Evolutionary conservation across 306 rosid genomes (phyloP).

Genomic region (Neltuma alba): DNA sequence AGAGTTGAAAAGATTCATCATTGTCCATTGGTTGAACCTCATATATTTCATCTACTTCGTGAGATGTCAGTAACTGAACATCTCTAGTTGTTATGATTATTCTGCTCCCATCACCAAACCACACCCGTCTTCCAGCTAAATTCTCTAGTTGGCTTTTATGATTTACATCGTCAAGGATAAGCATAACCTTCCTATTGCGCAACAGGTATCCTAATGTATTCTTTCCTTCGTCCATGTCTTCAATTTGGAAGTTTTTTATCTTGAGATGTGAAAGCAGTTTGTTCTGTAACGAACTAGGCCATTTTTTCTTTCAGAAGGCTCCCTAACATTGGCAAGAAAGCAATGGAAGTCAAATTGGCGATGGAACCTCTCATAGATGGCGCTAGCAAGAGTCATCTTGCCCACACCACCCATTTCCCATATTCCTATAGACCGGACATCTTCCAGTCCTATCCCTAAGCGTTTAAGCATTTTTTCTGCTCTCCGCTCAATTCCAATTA

Average conservation of each 20-base stretch:
- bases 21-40: too few relatives aligned
- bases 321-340: background rate
- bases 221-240: background rate
- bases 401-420: background rate
- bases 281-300: background rate
- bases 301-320: background rate
- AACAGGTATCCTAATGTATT: background rate
- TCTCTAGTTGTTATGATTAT: too few relatives aligned
- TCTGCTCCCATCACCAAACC: too few relatives aligned
- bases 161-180: background rate
- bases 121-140: background rate
- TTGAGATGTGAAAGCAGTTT: background rate
- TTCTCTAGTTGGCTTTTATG: background rate
- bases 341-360: background rate
- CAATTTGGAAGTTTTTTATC: background rate
- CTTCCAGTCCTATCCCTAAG: background rate
- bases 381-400: background rate
- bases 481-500: background rate
- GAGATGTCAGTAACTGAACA: too few relatives aligned
- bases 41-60: too few relatives aligned
- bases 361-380: background rate
- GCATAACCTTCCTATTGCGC: background rate
- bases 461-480: background rate
- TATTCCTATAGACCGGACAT: background rate
- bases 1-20: too few relatives aligned